phyloP scores from a whole-genome alignment of 768 basidiomycete species.

The Scleroderma bovista region DNA sequence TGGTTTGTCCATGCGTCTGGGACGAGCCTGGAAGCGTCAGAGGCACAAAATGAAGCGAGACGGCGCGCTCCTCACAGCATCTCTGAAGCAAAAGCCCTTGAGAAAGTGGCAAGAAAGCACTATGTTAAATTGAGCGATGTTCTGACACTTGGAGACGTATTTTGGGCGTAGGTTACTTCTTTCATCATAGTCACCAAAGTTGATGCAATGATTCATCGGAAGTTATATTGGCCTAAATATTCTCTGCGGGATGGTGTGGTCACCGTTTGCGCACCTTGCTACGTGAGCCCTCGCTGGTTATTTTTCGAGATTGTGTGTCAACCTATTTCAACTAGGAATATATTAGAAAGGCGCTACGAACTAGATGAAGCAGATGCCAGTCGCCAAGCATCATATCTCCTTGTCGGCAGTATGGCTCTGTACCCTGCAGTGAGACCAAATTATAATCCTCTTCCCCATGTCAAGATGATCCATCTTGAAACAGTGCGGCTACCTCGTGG shows the following conservation, averaged over 20 bases:
- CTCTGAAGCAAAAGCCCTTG: slow-evolving; percentile 56
- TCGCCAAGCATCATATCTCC: slow-evolving; percentile 61
- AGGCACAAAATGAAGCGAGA: slow-evolving; percentile 51
- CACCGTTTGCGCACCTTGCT: slow-evolving; percentile 71
- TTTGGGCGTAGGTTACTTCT: slow-evolving; percentile 57
- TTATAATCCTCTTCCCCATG: background rate
- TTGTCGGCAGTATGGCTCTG: slow-evolving; percentile 61
- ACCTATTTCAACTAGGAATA: slow-evolving; percentile 42
- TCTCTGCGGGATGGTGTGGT: slow-evolving; percentile 72
- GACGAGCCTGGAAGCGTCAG: slow-evolving; percentile 58
- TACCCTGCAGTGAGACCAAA: slow-evolving; percentile 56
- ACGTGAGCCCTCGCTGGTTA: slow-evolving; percentile 42
- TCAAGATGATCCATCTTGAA: background rate
- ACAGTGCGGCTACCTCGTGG: slow-evolving; percentile 64
- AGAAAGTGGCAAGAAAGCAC: slow-evolving; percentile 61
- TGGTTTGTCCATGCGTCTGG: slow-evolving; percentile 61
- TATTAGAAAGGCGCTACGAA: slow-evolving; percentile 63
- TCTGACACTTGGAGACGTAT: slow-evolving; percentile 64
- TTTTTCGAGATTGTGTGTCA: slow-evolving; percentile 3
- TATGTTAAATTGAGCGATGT: slow-evolving; percentile 57
- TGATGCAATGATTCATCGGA: slow-evolving; percentile 1
- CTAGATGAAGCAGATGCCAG: slow-evolving; percentile 58
- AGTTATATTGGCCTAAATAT: slow-evolving; percentile 75
- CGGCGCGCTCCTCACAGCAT: slow-evolving; percentile 39
- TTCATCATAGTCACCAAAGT: slow-evolving; percentile 1